These are phyloP conservation scores for Acer campestre DNA, from an alignment of 345 rosid species.

Conservation along the genomic window DNA sequence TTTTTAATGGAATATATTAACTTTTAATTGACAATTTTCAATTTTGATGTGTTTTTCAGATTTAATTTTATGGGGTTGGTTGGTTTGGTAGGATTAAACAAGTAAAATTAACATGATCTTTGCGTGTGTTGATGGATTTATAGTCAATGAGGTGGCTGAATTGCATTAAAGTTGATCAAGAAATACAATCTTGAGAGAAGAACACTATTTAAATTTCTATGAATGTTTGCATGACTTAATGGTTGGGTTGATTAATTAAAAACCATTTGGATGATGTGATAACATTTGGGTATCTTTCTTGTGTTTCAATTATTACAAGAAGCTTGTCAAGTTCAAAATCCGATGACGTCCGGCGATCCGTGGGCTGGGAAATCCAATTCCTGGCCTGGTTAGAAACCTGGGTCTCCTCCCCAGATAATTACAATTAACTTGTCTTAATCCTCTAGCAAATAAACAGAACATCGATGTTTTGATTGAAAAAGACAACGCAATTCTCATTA, in stretches of 20 bases:
- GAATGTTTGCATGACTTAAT: too few species aligned
- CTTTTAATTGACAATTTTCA: not conserved
- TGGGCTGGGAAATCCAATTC: too few species aligned
- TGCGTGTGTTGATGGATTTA: not conserved
- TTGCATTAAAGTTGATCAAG: not conserved
- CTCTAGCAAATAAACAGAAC: not conserved
- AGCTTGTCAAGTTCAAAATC: too few species aligned
- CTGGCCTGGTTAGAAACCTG: too few species aligned
- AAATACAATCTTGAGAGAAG: too few species aligned
- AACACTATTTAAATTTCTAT: too few species aligned
- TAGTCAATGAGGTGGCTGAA: not conserved
- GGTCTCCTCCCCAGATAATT: too few species aligned
- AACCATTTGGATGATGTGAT: too few species aligned
- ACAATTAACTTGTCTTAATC: not conserved
- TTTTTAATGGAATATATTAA: too few species aligned
- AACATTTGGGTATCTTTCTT: not conserved
- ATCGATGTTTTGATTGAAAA: not conserved
- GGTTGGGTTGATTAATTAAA: too few species aligned
- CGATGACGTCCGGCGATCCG: too few species aligned
- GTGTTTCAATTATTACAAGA: not conserved
- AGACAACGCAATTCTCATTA: not conserved
- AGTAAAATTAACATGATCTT: not conserved
- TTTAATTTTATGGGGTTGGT: not conserved
- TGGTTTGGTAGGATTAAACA: not conserved
- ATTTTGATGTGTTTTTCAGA: not conserved